A percentile compares a stretch with the other conserved stretches of the same genome.
phyloP scores from a whole-genome alignment of 495 filamentous ascomycete genomes.

The Xylaria nigripes region DNA sequence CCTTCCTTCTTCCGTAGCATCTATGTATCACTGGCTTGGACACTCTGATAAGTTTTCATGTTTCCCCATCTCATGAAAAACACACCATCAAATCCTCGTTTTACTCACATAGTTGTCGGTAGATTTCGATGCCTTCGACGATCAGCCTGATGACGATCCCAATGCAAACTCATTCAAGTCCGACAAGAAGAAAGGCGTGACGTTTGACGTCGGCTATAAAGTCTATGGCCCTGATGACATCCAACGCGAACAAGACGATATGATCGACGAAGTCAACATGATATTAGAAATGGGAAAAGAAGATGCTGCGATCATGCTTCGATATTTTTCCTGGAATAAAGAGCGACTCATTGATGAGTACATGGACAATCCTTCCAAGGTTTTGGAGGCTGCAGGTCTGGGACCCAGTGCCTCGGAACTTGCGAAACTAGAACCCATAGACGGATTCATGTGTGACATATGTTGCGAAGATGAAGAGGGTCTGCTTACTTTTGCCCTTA shows the following conservation, averaged over 20 bases:
- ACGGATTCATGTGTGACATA: constrained; percentile 84
- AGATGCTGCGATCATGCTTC: constrained; percentile 78
- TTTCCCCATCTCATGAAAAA: background rate
- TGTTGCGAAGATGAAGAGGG: constrained; percentile 83
- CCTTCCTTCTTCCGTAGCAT: background rate
- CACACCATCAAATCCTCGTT: background rate
- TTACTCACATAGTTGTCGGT: constrained; percentile 15
- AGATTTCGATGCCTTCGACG: constrained; percentile 60
- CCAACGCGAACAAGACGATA: constrained; percentile 68
- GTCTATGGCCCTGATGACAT: constrained; percentile 75
- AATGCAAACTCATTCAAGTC: constrained; percentile 73
- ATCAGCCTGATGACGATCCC: constrained; percentile 63
- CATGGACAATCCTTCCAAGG: constrained; percentile 71
- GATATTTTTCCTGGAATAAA: constrained; percentile 89
- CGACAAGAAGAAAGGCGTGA: constrained; percentile 56
- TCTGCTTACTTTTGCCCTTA: constrained; percentile 87
- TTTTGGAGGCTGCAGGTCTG: constrained; percentile 80
- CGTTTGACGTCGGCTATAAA: constrained; percentile 79
- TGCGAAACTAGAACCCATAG: constrained; percentile 59
- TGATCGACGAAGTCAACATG: constrained; percentile 79
- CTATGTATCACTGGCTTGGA: background rate
- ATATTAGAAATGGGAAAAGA: constrained; percentile 83
- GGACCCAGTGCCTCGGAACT: constrained; percentile 53
- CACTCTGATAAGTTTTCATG: background rate
- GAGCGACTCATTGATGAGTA: constrained; percentile 89